Evolutionary conservation across 2,329 filamentous ascomycete genomes (phyloP).

Genomic region (Cordyceps farinosa): DNA sequence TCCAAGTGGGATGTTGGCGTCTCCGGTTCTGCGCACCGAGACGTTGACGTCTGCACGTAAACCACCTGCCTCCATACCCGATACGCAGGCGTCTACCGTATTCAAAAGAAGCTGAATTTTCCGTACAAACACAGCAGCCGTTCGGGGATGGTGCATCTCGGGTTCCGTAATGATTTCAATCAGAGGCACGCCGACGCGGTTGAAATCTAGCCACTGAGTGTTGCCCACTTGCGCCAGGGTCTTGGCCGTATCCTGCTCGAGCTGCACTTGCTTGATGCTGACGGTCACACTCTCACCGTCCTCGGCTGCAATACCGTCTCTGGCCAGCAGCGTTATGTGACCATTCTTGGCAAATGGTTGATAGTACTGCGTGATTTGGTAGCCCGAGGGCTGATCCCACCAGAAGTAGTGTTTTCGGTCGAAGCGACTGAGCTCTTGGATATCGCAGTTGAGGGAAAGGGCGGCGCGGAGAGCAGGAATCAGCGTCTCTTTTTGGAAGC

Average conservation of each 20-base stretch:
- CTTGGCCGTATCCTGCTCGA: constrained; percentile 98
- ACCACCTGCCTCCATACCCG: constrained; percentile 90
- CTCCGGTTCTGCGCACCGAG: constrained; percentile 65
- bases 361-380: constrained; percentile 98
- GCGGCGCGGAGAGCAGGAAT: constrained; percentile 89
- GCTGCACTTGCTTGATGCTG: constrained; percentile 88
- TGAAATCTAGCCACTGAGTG: constrained; percentile 83
- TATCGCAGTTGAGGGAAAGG: constrained; percentile 73
- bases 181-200: constrained; percentile 83
- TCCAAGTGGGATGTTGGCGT: constrained; percentile 53
- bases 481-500: constrained; percentile 78
- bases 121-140: constrained; percentile 81
- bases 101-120: constrained; percentile 82
- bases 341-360: constrained; percentile 68
- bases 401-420: constrained; percentile 99
- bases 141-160: constrained; percentile 80
- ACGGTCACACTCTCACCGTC: constrained; percentile 69
- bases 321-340: constrained; percentile 61
- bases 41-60: constrained; percentile 94
- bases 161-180: constrained; percentile 95
- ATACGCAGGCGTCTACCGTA: constrained; percentile 78
- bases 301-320: constrained; percentile 76
- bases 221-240: constrained; percentile 74
- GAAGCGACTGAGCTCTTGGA: constrained; percentile 76
- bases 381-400: constrained; percentile 94